Percentiles rank a stretch among this genome's conserved stretches.
Conservation (phyloP, 192 early-diverging fungal genomes). For the Umbelopsis ramanniana region DNA sequence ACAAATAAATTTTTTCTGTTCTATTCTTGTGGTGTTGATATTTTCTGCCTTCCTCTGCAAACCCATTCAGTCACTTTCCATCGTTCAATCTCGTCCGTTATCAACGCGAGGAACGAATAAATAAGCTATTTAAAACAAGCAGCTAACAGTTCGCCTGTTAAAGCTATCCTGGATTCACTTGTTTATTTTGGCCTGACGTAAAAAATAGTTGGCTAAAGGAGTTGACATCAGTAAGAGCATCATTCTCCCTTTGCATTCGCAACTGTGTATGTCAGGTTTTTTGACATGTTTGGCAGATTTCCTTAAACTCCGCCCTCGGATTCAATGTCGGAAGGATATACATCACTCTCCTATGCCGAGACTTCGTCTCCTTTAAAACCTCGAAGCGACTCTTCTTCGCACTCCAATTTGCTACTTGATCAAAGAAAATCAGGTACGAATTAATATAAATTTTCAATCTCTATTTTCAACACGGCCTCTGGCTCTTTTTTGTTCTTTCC, state of each 20-base stretch:
- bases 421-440: conserved; percentile 11
- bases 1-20: background rate
- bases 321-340: conserved; percentile 5
- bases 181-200: too few relatives aligned
- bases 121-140: too few relatives aligned
- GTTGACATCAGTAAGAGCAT: conserved; percentile 19
- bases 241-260: background rate
- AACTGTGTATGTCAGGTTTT: background rate
- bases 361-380: background rate
- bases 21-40: background rate
- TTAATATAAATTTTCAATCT: background rate
- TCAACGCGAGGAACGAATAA: too few relatives aligned
- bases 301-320: conserved; percentile 19
- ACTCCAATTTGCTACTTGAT: background rate
- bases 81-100: too few relatives aligned
- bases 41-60: background rate
- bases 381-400: background rate
- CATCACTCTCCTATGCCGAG: conserved; percentile 1
- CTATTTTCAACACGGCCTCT: too few relatives aligned
- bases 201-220: too few relatives aligned
- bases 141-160: too few relatives aligned
- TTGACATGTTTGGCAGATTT: conserved; percentile 7
- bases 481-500: too few relatives aligned
- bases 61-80: background rate
- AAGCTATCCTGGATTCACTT: too few relatives aligned